These are phyloP conservation scores for Globisporangium orthogonon DNA, from an alignment of 352 stramenopile species.

Conservation along the genomic window DNA sequence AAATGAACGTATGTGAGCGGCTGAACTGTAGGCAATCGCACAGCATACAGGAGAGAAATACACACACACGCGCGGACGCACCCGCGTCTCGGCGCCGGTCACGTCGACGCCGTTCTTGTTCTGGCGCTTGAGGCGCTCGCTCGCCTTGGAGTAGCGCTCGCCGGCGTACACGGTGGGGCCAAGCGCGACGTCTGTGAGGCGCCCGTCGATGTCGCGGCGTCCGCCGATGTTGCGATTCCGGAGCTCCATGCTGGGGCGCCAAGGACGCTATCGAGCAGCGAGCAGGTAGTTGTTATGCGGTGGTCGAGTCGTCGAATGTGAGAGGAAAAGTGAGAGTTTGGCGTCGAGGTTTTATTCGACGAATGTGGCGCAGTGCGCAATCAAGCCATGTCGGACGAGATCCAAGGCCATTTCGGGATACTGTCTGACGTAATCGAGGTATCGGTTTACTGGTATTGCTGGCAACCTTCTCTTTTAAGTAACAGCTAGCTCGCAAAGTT, in stretches of 20 bases:
- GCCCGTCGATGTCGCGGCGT: slow-evolving; percentile 23
- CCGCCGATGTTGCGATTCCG: slow-evolving; percentile 37
- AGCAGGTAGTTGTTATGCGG: too few species aligned
- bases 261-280: too few species aligned
- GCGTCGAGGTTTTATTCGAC: too few species aligned
- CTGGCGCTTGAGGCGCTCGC: slow-evolving; percentile 73
- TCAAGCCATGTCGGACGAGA: too few species aligned
- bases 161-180: slow-evolving; percentile 78
- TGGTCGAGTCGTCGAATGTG: too few species aligned
- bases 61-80: slow-evolving; percentile 9
- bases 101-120: slow-evolving; percentile 39
- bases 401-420: too few species aligned
- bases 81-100: slow-evolving; percentile 26
- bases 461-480: too few species aligned
- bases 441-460: too few species aligned
- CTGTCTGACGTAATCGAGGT: too few species aligned
- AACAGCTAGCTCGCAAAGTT: too few species aligned
- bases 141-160: slow-evolving; percentile 82
- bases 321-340: too few species aligned
- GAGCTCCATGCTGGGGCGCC: slow-evolving; percentile 37
- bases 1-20: not conserved
- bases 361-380: too few species aligned
- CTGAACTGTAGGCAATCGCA: not conserved
- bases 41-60: not conserved
- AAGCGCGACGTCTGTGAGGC: slow-evolving; percentile 44